Conservation (phyloP, 2,329 filamentous ascomycete genomes). For the Zymoseptoria tritici region DNA sequence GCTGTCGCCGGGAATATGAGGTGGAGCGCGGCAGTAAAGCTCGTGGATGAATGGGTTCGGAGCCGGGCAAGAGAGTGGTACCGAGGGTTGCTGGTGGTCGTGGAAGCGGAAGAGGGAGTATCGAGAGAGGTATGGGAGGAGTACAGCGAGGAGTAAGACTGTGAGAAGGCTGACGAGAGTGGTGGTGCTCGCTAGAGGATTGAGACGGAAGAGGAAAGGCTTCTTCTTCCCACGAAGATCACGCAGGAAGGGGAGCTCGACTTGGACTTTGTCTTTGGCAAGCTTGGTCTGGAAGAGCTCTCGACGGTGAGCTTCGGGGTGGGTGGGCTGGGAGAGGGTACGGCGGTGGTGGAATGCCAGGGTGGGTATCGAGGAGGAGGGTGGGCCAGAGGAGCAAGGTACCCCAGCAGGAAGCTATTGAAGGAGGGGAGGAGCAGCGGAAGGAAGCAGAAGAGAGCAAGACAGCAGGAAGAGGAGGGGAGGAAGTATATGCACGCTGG, state of each 20-base stretch:
- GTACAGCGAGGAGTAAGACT: conserved; percentile 6
- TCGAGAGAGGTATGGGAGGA: conserved; percentile 10
- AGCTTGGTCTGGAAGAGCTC: conserved; percentile 3
- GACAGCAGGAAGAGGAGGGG: not conserved
- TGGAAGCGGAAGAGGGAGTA: conserved; percentile 5
- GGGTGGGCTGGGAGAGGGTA: conserved; percentile 16
- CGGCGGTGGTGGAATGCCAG: conserved; percentile 9
- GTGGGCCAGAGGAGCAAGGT: not conserved
- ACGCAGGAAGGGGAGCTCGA: conserved; percentile 25
- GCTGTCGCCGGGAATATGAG: conserved; percentile 17
- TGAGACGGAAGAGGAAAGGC: conserved; percentile 7
- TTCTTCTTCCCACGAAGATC: conserved; percentile 20
- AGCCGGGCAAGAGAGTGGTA: conserved; percentile 24
- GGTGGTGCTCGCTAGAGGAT: not conserved
- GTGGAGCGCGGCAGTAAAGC: conserved; percentile 29
- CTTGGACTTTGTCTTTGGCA: conserved; percentile 6
- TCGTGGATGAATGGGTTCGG: conserved; percentile 31
- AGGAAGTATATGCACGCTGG: not conserved
- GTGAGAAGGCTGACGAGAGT: conserved; percentile 10
- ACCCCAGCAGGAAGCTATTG: conserved; percentile 1
- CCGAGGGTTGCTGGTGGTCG: conserved; percentile 9
- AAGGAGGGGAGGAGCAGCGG: not conserved
- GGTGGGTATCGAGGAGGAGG: conserved; percentile 4
- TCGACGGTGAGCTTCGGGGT: conserved; percentile 9
- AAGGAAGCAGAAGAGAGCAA: not conserved